phyloP scores from a whole-genome alignment of 371 early-diverging fungal species.

The Syncephalis plumigaleata region DNA sequence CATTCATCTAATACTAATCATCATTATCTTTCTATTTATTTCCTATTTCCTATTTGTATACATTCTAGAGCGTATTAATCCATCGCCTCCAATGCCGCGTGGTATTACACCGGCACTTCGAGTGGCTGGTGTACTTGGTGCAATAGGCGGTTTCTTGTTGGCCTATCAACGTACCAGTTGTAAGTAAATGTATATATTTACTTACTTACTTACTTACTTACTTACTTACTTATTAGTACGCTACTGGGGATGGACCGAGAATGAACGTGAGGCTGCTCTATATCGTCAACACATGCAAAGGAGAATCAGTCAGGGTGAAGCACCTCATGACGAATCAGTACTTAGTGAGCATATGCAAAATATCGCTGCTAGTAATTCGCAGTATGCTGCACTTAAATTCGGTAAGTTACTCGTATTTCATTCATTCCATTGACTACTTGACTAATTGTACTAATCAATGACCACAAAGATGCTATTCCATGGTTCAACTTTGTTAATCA shows the following conservation, averaged over 20 bases:
- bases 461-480: constrained; percentile 34
- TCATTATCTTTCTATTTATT: not conserved
- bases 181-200: constrained; percentile 17
- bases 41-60: not conserved
- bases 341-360: constrained; percentile 43
- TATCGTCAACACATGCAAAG: constrained; percentile 46
- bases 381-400: constrained; percentile 43
- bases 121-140: constrained; percentile 25
- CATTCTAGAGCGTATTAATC: not conserved
- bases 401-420: constrained; percentile 23
- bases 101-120: too few species aligned
- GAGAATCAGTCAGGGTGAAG: constrained; percentile 43
- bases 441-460: not conserved
- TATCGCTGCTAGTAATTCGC: constrained; percentile 48
- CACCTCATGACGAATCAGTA: constrained; percentile 45
- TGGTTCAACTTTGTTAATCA: constrained; percentile 76
- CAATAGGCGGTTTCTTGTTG: constrained; percentile 48
- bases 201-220: not conserved
- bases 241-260: constrained; percentile 90
- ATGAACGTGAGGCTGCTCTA: constrained; percentile 56
- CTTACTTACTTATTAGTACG: constrained; percentile 34
- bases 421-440: not conserved
- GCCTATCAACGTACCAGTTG: constrained; percentile 46
- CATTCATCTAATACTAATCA: too few species aligned
- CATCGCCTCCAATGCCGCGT: not conserved